Base-by-base conservation (phyloP, 208 protist genomes). In the Crithidia fasciculata region DNA sequence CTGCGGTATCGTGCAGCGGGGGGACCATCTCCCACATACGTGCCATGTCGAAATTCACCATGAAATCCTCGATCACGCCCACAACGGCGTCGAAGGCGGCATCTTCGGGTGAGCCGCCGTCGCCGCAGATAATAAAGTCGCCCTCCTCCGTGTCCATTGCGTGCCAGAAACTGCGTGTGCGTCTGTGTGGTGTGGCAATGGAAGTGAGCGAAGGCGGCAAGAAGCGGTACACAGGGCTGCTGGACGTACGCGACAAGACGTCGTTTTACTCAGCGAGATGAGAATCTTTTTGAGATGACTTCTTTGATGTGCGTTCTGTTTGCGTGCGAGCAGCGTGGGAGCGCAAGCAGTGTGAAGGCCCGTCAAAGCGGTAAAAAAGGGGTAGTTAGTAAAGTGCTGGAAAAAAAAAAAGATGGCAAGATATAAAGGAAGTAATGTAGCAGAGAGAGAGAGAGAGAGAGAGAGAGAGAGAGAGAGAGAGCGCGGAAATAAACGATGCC, bases 11-110 rank as follows among this genome's bases (percentile, higher is more conserved):
- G 37, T 80, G 65, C 57, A 87, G 81, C 0, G 79, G 69, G 2
- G 89, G 89, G 8, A 96, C 63, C 5, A 47, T 61, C 8, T 69
- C 16, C 56, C 91, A 72, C 13, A 87, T 70, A 0, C 53, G 55
- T 5, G 87, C 76, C 43, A 61, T 61, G 57, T 96, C 87, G 69
- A 94, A 94, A 28, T 67, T 72, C 19, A 93, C 82, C 89, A 96
- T 96, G 53, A 96, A 96, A 54, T 93, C 86, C 61, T 96, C 92
- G 65, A 96, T 92, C 10, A 82, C 71, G 18, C 92, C 92, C 0
- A 96, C 88, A 18, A 96, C 43, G 1, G 81, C 63, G 65, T 96
- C 92, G 70, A 95, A 91, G 37, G 77, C 68, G 4, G 60, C 79
- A 57, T 96, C 92, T 52, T 94, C 89, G 0, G 83, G 43, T 5